Evolutionary conservation across 352 stramenopile genomes (phyloP), one percentile per base, ranked within the genome.

Genomic region (Phytophthora aleatoria): DNA sequence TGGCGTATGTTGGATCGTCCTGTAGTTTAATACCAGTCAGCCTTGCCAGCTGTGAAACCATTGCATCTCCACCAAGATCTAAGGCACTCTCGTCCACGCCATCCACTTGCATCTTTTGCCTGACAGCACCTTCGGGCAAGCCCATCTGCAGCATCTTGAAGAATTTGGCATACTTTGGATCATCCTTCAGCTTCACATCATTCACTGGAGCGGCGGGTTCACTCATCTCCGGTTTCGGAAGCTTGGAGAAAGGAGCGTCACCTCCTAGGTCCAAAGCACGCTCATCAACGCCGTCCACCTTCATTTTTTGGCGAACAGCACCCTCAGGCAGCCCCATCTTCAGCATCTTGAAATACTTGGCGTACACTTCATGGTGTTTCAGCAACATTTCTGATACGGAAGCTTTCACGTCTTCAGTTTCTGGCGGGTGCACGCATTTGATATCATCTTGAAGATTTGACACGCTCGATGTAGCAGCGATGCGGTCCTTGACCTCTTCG

Each of bases 121-220:
- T 70, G 1, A 97, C 84, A 30, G 91, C 90, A 13, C 76, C 90
- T 51, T 91, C 74, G 1, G 90, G 86, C 11, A 97, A 59, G 4
- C 94, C 91, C 71, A 97, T 85, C 56, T 96, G 91, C 13, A 98
- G 67, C 94, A 98, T 98, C 59, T 97, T 96, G 64, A 98, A 97
- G 51, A 97, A 98, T 43, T 96, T 95, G 5, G 77, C 81, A 44
- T 91, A 89, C 9, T 75, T 64, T n/a, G 89, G 71, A 65, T 95
- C 85, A 51, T 90, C 67, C 49, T 79, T 76, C 2, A 90, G 47
- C 47, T 74, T 62, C 8, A 75, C 50, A 24, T 54, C 49, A 12
- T 56, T 36, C 20, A 44, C 31, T 42, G 57, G 4, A 47, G 49
- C 24, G 49, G 12, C 35, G 6, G 53, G 3, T 43, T 44, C 30